These are phyloP conservation scores for Peniophora sp. DNA, from an alignment of 1,284 basidiomycete species.

Conservation along the genomic window DNA sequence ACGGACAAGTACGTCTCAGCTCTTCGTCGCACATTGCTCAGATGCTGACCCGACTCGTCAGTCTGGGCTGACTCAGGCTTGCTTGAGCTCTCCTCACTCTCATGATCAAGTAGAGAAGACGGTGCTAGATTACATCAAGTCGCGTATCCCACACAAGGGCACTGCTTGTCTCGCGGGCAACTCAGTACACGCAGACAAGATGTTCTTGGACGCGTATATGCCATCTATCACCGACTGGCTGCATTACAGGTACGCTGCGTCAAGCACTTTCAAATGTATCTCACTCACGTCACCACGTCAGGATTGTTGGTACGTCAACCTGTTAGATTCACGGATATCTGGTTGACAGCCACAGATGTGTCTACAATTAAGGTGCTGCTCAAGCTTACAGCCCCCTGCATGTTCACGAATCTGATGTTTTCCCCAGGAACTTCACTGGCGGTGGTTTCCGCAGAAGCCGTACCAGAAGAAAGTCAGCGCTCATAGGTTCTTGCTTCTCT, in stretches of 20 bases:
- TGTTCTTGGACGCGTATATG: conserved; percentile 70
- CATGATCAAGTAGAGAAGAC: conserved; percentile 45
- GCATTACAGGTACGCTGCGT: conserved; percentile 68
- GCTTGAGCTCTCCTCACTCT: conserved; percentile 53
- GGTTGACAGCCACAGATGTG: conserved; percentile 42
- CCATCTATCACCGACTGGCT: conserved; percentile 67
- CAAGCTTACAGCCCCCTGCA: neutral
- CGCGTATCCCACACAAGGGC: conserved; percentile 58
- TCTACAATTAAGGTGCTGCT: conserved; percentile 66
- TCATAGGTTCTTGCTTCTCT: conserved; percentile 36
- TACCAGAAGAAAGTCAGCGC: conserved; percentile 27
- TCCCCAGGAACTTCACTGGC: conserved; percentile 57
- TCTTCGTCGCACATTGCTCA: neutral
- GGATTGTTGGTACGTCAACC: conserved; percentile 48
- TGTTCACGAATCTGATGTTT: neutral
- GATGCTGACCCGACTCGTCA: conserved; percentile 17
- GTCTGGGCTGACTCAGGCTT: conserved; percentile 69
- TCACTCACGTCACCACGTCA: conserved; percentile 18
- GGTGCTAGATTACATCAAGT: conserved; percentile 64
- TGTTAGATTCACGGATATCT: neutral
- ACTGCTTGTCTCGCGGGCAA: conserved; percentile 72
- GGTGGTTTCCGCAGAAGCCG: conserved; percentile 53
- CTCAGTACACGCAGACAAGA: conserved; percentile 72
- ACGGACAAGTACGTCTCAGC: conserved; percentile 43
- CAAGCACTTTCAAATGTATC: conserved; percentile 4